Conservation (phyloP, 345 rosid genomes). For the Euclidium syriacum region DNA sequence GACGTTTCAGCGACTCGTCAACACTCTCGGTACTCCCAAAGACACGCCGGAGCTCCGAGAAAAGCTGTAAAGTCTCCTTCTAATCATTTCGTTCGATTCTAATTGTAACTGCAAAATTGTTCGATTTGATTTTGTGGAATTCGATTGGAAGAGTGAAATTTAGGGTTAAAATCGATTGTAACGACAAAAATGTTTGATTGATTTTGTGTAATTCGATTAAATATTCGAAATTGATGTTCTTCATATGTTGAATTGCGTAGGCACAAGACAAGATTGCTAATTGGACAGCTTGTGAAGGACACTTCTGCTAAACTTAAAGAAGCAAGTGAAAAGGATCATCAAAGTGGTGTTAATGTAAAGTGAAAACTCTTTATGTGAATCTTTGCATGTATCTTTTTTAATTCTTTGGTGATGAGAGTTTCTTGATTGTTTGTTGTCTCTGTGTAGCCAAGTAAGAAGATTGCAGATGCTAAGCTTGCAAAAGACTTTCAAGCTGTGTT, state of each 20-base stretch:
- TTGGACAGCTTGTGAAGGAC: conserved; percentile 90
- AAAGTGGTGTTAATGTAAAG: conserved; percentile 56
- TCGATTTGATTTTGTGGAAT: too few relatives aligned
- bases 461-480: conserved; percentile 95
- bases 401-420: not conserved
- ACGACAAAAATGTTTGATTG: not conserved
- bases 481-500: conserved; percentile 95
- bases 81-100: not conserved
- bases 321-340: conserved; percentile 88
- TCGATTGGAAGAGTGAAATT: not conserved
- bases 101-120: not conserved
- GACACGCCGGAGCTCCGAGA: conserved; percentile 95
- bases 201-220: not conserved
- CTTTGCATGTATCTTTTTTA: not conserved
- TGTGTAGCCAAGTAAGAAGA: conserved; percentile 80
- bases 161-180: not conserved
- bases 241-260: conserved; percentile 29
- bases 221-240: not conserved
- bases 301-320: conserved; percentile 90
- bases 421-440: not conserved
- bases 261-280: conserved; percentile 82
- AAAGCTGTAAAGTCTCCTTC: too few relatives aligned
- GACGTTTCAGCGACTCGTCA: conserved; percentile 89
- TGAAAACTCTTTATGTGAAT: conserved; percentile 4
- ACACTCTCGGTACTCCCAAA: conserved; percentile 94